Evolutionary conservation across 1,284 basidiomycete species (phyloP), one percentile per base, ranked within the genome.

Genomic region (Mycosarcoma maydis): DNA sequence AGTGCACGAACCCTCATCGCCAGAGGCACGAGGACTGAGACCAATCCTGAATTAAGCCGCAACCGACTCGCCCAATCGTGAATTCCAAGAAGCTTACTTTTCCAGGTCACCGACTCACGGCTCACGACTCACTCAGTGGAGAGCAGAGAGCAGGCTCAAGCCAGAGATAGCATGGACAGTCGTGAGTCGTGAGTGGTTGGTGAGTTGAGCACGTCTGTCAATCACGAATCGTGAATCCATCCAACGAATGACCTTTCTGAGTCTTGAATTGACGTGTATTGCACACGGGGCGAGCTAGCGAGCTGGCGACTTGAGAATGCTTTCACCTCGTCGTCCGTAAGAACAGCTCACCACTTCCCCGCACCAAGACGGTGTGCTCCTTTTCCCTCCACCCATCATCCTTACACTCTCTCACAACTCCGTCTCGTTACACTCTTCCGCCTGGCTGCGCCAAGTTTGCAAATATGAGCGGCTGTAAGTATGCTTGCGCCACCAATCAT

Each of bases 391-490:
- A 36, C 38, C 22, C 44, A 33, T 49, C 48, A 39, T 45, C 48
- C 41, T 38, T 11, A 2, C 17, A 8, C 19, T 62, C 39, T 6
- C 23, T 29, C 36, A 20, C 37, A 47, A 36, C 40, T 53, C 29
- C 30, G 10, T 34, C 41, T 34, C 17, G 27, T 10, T 19, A 2
- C 17, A 20, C 39, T 29, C 16, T 14, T 14, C 36, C 22, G 23
- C 53, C 46, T 58, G 50, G 46, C 41, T 46, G 55, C 55, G 54
- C 58, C 51, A 54, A 53, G 46, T 54, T 51, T 58, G 55, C 55
- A 58, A 58, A 49, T 54, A 65, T 65, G 61, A 65, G 61, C 61
- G 55, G 61, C 61, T 65, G 61, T 65, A 65, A 49, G 61, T 65
- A 7, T n/a, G 33, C 7, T 11, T 14, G 10, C 33, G 33, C 6